These are phyloP conservation scores for Plectranthus barbatus DNA, from an alignment of 257 asterid species.

Conservation along the genomic window DNA sequence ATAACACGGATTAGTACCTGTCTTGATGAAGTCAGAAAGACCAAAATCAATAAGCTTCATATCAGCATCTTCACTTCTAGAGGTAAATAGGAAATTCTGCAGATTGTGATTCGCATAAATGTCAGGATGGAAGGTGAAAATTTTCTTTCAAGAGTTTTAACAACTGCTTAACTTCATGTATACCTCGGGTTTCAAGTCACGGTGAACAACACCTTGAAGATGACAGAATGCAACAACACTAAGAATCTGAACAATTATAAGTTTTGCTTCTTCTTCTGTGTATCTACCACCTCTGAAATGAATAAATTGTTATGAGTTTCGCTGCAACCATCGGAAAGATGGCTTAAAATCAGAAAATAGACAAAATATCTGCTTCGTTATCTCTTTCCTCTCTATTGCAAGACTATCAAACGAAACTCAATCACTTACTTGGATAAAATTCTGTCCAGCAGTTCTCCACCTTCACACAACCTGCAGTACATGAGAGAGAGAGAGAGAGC, in stretches of 20 bases:
- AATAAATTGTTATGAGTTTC: conserved; percentile 20
- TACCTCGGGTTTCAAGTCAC: conserved; percentile 99
- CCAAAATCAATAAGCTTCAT: conserved; percentile 97
- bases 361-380: neutral
- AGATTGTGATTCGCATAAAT: conserved; percentile 12
- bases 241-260: conserved; percentile 76
- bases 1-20: conserved; percentile 37
- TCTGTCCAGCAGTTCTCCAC: conserved; percentile 90
- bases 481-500: conserved; percentile 18
- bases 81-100: conserved; percentile 82
- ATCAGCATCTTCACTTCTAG: conserved; percentile 85
- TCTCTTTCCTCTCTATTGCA: neutral
- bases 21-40: conserved; percentile 87
- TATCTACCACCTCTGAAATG: conserved; percentile 88
- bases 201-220: no score
- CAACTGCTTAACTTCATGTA: neutral
- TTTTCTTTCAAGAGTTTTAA: conserved; percentile 1
- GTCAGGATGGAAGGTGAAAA: conserved; percentile 8
- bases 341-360: conserved; percentile 5
- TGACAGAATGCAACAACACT: conserved; percentile 88
- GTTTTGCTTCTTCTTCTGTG: conserved; percentile 88
- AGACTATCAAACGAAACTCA: neutral
- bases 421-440: conserved; percentile 72
- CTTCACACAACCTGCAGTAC: conserved; percentile 85
- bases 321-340: conserved; percentile 18